Conservation (phyloP, 495 filamentous ascomycete species). For the Thermothielavioides terrestris region DNA sequence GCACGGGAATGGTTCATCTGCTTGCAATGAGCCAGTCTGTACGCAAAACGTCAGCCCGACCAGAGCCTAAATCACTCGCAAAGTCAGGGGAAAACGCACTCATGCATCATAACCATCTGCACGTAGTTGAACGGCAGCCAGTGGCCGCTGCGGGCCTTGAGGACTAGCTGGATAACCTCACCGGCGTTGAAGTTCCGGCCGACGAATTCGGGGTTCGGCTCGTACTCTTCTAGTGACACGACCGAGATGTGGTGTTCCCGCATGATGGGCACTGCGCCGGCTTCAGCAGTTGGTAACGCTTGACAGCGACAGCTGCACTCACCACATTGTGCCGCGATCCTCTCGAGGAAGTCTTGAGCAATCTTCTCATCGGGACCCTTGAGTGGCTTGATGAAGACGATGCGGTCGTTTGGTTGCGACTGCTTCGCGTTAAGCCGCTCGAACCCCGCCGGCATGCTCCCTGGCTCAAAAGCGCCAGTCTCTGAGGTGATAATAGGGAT, state of each 20-base stretch:
- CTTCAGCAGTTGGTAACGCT: background rate
- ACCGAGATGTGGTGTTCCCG: conserved; percentile 56
- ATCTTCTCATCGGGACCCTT: conserved; percentile 47
- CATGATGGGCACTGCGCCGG: conserved; percentile 56
- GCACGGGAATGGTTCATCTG: conserved; percentile 72
- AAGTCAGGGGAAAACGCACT: conserved; percentile 25
- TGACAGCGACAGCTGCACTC: conserved; percentile 4
- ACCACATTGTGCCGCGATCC: conserved; percentile 69
- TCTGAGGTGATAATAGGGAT: too few species aligned
- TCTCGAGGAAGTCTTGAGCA: conserved; percentile 62
- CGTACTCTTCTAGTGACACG: conserved; percentile 68
- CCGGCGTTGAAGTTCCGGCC: conserved; percentile 79
- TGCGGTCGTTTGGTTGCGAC: conserved; percentile 57
- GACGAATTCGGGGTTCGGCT: conserved; percentile 63
- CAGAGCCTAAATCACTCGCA: too few species aligned
- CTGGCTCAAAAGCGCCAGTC: background rate
- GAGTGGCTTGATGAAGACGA: conserved; percentile 70
- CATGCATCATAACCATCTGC: conserved; percentile 82
- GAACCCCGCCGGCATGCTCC: conserved; percentile 56
- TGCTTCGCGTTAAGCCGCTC: conserved; percentile 58
- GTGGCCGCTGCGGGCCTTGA: conserved; percentile 51
- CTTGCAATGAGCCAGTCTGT: conserved; percentile 63
- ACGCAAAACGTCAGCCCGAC: conserved; percentile 16
- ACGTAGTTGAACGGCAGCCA: conserved; percentile 72
- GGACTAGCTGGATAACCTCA: conserved; percentile 72